Conservation (phyloP, 129 eudicot genomes). For the Arctium lappa region DNA sequence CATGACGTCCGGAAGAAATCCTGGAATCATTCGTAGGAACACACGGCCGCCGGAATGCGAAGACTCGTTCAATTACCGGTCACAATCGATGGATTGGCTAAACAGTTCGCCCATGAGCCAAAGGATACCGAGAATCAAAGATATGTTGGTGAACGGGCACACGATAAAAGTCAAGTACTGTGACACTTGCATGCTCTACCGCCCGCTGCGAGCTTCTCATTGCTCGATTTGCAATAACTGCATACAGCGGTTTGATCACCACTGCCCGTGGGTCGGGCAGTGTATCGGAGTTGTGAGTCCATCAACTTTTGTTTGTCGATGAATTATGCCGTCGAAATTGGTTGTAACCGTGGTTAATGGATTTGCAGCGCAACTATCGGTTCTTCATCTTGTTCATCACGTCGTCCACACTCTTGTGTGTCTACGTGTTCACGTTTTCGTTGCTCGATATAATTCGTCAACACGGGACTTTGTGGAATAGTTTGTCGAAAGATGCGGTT, state of each 20-base stretch:
- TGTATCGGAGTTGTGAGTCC: slow-evolving; percentile 87
- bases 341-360: slow-evolving; percentile 20
- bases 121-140: slow-evolving; percentile 65
- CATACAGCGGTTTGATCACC: slow-evolving; percentile 84
- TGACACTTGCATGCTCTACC: slow-evolving; percentile 75
- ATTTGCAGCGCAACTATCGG: slow-evolving; percentile 82
- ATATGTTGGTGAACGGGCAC: slow-evolving; percentile 62
- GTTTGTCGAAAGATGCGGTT: slow-evolving; percentile 43
- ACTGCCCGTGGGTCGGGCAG: slow-evolving; percentile 99
- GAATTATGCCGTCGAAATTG: neutral
- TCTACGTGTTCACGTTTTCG: slow-evolving; percentile 67
- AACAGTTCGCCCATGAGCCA: slow-evolving; percentile 29
- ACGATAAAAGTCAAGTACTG: slow-evolving; percentile 63
- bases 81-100: slow-evolving; percentile 51
- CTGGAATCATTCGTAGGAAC: slow-evolving; percentile 74
- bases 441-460: slow-evolving; percentile 43
- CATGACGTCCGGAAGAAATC: slow-evolving; percentile 69
- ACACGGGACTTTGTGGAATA: slow-evolving; percentile 31
- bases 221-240: slow-evolving; percentile 92
- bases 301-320: neutral
- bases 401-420: slow-evolving; percentile 60
- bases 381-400: slow-evolving; percentile 63
- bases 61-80: slow-evolving; percentile 12
- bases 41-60: slow-evolving; percentile 45
- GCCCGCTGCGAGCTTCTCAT: slow-evolving; percentile 88